Conservation (phyloP, 2,329 filamentous ascomycete genomes). For the Diaporthe citrichinensis region DNA sequence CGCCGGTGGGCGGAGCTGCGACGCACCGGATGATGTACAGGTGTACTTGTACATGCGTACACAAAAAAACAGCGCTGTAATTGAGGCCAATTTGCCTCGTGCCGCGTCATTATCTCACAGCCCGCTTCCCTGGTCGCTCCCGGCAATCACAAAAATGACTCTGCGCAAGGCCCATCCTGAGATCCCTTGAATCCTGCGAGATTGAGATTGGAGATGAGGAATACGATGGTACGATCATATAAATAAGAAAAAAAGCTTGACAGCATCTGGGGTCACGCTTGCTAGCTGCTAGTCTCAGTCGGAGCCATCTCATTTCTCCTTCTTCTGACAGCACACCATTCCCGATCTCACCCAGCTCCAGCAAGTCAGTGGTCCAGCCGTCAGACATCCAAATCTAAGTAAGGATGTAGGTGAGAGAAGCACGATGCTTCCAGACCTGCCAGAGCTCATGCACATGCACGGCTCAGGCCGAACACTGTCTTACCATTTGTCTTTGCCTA, state of each 20-base stretch:
- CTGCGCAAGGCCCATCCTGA: slow-evolving; percentile 23
- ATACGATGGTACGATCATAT: background rate
- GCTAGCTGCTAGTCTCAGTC: background rate
- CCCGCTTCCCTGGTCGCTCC: slow-evolving; percentile 11
- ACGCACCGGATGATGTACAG: background rate
- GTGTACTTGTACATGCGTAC: background rate
- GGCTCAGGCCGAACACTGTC: slow-evolving; percentile 18
- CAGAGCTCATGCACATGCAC: background rate
- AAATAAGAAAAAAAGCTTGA: slow-evolving; percentile 2
- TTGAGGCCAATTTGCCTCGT: slow-evolving; percentile 16
- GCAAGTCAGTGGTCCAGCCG: background rate
- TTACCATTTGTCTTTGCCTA: background rate
- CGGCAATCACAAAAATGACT: slow-evolving; percentile 19
- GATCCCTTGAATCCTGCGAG: slow-evolving; percentile 17
- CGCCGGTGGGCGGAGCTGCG: background rate
- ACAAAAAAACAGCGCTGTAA: background rate
- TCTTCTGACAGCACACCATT: background rate
- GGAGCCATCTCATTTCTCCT: no score
- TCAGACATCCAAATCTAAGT: slow-evolving; percentile 18
- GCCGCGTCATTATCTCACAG: slow-evolving; percentile 17
- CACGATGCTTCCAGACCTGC: background rate
- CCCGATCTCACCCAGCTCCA: background rate
- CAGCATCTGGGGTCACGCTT: background rate
- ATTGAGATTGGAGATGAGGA: slow-evolving; percentile 27
- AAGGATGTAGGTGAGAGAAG: background rate